Base-by-base conservation (phyloP, 2,329 filamentous ascomycete species). In the Aureobasidium sp. region DNA sequence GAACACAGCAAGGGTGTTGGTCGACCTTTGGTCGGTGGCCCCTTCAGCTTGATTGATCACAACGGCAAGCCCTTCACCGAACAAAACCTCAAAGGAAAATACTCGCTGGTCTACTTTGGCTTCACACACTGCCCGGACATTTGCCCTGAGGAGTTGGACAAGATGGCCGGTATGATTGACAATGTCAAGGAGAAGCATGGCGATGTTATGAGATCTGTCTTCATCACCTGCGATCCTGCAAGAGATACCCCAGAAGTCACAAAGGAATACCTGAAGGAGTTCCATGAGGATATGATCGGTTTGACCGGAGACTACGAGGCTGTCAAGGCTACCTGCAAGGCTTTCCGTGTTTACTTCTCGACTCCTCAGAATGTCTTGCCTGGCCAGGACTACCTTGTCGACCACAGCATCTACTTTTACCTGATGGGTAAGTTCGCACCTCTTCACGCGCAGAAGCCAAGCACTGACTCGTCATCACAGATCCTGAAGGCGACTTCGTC, bases 331-430 rank as follows among this genome's bases (percentile, higher is more conserved):
- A 86, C 95, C 62, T 99, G 94, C 81, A 97, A 96, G 80, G 88
- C 88, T 67, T 99, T 97, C 75, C 83, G 94, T 25, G 94, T 99
- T 60, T 99, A 99, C 78, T 99, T 99, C 71, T 94, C 89, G 71
- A 99, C 94, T 52, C 94, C 94, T 37, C 81, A 85, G 68, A 83
- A 91, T 65, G 90, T 97, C 62, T 88, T 92, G 80, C 88, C 91
- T 1, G 94, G 93, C 1, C 89, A 97, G 79, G 94, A 99, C 75
- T 99, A 99, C 73, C 76, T 99, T 69, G 94, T 99, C 13, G 94
- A 99, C 75, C 94, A 99, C 78, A 97, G 91, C 75, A 99, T 99
- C 68, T 99, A 99, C 81, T 99, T 99, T 71, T 99, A 99, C 75
- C 78, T 99, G 67, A 99, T 99, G 94, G 84, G 83, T 86, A 73